phyloP scores from a whole-genome alignment of 805 yeast species.

The Yarrowia yakushimensis region DNA sequence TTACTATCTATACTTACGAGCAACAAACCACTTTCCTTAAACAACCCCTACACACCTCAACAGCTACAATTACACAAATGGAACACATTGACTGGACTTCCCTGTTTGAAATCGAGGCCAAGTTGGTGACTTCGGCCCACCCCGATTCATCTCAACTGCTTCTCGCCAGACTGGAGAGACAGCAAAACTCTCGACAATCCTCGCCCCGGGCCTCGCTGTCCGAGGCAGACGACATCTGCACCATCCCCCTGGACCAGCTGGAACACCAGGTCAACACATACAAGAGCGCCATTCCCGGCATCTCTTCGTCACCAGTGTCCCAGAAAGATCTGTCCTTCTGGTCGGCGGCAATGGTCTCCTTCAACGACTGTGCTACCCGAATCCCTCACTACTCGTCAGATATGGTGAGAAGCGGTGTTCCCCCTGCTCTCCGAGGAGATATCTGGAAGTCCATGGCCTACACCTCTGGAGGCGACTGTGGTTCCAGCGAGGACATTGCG shows the following conservation, averaged over 20 bases:
- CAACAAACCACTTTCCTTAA: neutral
- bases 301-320: neutral
- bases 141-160: constrained; percentile 7
- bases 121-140: constrained; percentile 8
- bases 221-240: neutral
- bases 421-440: constrained; percentile 38
- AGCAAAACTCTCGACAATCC: constrained; percentile 1
- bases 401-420: constrained; percentile 38
- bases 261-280: neutral
- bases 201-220: constrained; percentile 13
- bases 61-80: neutral
- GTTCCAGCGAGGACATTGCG: constrained; percentile 15
- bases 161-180: constrained; percentile 15
- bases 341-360: constrained; percentile 39
- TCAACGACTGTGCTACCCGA: constrained; percentile 34
- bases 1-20: neutral
- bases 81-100: constrained; percentile 25
- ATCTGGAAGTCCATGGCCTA: constrained; percentile 39
- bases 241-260: constrained; percentile 9
- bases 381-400: constrained; percentile 36
- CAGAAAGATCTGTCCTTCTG: constrained; percentile 36
- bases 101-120: constrained; percentile 22
- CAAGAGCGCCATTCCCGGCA: constrained; percentile 14
- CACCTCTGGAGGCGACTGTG: constrained; percentile 21
- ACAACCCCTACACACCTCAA: neutral